Conservation (phyloP, 2,329 filamentous ascomycete genomes). For the Ophiostoma australiae region DNA sequence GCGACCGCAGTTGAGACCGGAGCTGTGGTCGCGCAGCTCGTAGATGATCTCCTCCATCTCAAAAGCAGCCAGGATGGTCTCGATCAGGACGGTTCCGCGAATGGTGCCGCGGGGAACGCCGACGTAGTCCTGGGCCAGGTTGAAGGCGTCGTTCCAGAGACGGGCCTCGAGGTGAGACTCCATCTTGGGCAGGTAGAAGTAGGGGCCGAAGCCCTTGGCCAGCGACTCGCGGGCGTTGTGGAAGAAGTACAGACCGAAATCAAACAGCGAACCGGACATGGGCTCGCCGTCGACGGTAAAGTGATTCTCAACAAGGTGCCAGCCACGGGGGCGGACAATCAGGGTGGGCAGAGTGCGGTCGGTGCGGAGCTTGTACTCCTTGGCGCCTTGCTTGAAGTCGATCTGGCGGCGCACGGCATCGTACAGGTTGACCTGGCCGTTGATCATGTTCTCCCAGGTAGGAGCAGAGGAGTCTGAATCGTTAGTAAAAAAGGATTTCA, state of each 20-base stretch:
- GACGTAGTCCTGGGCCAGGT: conserved; percentile 88
- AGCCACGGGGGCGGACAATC: conserved; percentile 90
- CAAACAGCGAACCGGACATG: conserved; percentile 87
- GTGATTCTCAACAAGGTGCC: conserved; percentile 98
- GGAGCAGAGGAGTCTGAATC: conserved; percentile 80
- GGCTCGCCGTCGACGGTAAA: conserved; percentile 92
- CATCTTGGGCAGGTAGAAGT: conserved; percentile 98
- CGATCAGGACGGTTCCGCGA: conserved; percentile 90
- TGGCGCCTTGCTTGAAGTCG: conserved; percentile 91
- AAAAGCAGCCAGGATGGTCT: conserved; percentile 95
- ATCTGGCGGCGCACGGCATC: conserved; percentile 90
- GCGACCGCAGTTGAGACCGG: conserved; percentile 93
- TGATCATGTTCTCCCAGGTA: conserved; percentile 99
- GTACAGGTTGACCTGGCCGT: conserved; percentile 95
- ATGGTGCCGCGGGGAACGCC: conserved; percentile 87
- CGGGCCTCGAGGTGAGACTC: conserved; percentile 95
- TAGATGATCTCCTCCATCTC: conserved; percentile 99
- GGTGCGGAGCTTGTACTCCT: conserved; percentile 95
- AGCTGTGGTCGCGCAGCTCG: conserved; percentile 92
- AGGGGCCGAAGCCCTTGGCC: conserved; percentile 78
- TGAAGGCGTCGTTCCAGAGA: conserved; percentile 98
- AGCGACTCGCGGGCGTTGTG: conserved; percentile 91
- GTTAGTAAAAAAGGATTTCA: conserved; percentile 15
- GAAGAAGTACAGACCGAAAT: conserved; percentile 99
- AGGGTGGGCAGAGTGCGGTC: conserved; percentile 81